Conservation (phyloP, 106 monocot species). For the Allium sativum region DNA sequence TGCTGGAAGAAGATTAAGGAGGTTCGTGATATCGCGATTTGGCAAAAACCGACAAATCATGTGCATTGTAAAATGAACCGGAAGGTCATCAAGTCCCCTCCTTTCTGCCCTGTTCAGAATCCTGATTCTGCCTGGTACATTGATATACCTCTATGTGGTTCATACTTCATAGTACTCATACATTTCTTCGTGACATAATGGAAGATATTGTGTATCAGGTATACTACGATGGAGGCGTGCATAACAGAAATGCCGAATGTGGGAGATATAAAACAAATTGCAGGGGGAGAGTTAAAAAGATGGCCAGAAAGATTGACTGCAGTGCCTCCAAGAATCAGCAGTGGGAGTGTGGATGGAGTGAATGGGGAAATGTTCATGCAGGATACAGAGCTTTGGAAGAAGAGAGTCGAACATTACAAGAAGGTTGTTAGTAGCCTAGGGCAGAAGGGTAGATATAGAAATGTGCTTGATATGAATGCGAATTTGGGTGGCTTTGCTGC, state of each 20-base stretch:
- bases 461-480: slow-evolving; percentile 57
- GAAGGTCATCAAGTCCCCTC: slow-evolving; percentile 10
- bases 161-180: no score
- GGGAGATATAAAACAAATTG: slow-evolving; percentile 3
- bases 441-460: slow-evolving; percentile 30
- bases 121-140: slow-evolving; percentile 44
- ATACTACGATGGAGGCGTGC: slow-evolving; percentile 35
- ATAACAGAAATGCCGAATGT: slow-evolving; percentile 34
- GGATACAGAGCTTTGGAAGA: slow-evolving; percentile 36
- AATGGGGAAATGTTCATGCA: slow-evolving; percentile 20
- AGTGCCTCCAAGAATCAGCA: slow-evolving; percentile 32
- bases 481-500: slow-evolving; percentile 40
- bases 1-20: slow-evolving; percentile 54
- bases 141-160: no score
- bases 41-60: slow-evolving; percentile 47
- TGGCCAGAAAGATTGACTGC: slow-evolving; percentile 48
- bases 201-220: slow-evolving; percentile 8
- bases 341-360: slow-evolving; percentile 13
- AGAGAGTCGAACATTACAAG: slow-evolving; percentile 34
- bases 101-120: slow-evolving; percentile 22
- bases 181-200: no score
- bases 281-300: slow-evolving; percentile 35
- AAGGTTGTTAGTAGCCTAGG: slow-evolving; percentile 8
- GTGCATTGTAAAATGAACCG: slow-evolving; percentile 24
- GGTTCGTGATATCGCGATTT: slow-evolving; percentile 43